A percentile compares a stretch with the other conserved stretches of the same genome.
Conservation (phyloP, 208 protist genomes). For the Acanthamoeba lugdunensis region DNA sequence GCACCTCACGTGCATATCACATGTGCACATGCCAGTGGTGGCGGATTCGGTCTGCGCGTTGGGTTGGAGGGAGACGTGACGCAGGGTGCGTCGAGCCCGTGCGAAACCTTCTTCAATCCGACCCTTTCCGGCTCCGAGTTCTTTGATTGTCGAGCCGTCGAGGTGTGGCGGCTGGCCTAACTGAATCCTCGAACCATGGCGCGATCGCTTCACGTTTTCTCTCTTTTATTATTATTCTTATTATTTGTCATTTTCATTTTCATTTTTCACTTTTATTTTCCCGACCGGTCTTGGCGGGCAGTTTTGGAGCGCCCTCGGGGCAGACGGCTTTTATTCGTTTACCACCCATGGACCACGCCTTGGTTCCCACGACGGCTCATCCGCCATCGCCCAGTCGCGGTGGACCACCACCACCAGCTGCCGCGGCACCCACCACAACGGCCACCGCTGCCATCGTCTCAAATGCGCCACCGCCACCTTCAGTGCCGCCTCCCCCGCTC, state of each 20-base stretch:
- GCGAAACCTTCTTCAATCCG: constrained; percentile 24
- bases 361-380: background rate
- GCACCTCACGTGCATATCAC: background rate
- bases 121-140: constrained; percentile 2
- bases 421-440: no score
- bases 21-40: background rate
- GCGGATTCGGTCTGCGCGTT: constrained; percentile 50
- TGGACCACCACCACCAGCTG: background rate
- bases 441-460: background rate
- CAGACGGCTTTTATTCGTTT: background rate
- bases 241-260: no score
- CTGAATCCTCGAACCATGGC: no score
- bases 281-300: background rate
- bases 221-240: no score
- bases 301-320: no score
- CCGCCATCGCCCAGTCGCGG: background rate
- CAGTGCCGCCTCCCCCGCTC: background rate
- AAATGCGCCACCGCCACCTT: background rate
- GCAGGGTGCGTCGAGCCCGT: constrained; percentile 29
- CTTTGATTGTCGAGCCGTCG: background rate
- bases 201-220: no score
- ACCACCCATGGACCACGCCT: background rate
- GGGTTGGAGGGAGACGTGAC: constrained; percentile 40
- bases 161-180: constrained; percentile 37
- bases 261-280: background rate